A percentile compares a stretch with the other conserved stretches of the same genome.
Evolutionary conservation across 2,329 filamentous ascomycete genomes (phyloP).

Genomic region (Biscogniauxia sp.): DNA sequence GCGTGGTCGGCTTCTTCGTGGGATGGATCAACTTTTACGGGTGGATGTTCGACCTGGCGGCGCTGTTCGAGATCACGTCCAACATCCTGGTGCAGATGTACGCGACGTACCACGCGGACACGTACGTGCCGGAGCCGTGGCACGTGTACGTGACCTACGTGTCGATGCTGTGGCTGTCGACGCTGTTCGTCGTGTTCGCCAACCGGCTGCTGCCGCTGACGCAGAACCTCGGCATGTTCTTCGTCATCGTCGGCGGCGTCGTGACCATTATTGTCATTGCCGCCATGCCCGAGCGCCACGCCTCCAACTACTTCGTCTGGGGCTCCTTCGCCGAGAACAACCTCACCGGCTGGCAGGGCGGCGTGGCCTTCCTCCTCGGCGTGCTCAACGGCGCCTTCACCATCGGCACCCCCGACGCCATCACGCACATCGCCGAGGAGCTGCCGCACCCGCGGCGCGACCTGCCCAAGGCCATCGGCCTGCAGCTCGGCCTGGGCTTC

Average conservation of each 20-base stretch:
- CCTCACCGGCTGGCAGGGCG: constrained; percentile 51
- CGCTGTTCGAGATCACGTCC: constrained; percentile 55
- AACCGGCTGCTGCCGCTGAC: constrained; percentile 56
- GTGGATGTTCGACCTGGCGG: constrained; percentile 62
- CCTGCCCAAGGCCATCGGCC: constrained; percentile 49
- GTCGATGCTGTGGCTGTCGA: constrained; percentile 52
- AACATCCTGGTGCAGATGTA: constrained; percentile 63
- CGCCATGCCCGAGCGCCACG: constrained; percentile 53
- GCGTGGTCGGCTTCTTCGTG: constrained; percentile 47
- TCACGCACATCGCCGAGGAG: constrained; percentile 62
- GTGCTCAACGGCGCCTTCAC: constrained; percentile 67
- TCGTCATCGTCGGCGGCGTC: constrained; percentile 52
- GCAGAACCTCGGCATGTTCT: constrained; percentile 50
- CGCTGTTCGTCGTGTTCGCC: constrained; percentile 52
- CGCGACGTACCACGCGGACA: constrained; percentile 52
- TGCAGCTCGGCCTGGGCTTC: constrained; percentile 46
- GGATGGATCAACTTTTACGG: constrained; percentile 55
- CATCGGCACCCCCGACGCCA: constrained; percentile 63
- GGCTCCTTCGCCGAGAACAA: constrained; percentile 45
- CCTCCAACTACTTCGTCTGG: constrained; percentile 54
- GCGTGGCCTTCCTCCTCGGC: constrained; percentile 63
- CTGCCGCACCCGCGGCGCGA: constrained; percentile 47
- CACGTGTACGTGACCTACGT: constrained; percentile 60
- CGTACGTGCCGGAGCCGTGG: constrained; percentile 51
- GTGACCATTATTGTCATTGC: constrained; percentile 51